Percentiles rank a stretch among this genome's conserved stretches.
Conservation (phyloP, 1,284 basidiomycete genomes). For the Stygiomarasmius scandens region DNA sequence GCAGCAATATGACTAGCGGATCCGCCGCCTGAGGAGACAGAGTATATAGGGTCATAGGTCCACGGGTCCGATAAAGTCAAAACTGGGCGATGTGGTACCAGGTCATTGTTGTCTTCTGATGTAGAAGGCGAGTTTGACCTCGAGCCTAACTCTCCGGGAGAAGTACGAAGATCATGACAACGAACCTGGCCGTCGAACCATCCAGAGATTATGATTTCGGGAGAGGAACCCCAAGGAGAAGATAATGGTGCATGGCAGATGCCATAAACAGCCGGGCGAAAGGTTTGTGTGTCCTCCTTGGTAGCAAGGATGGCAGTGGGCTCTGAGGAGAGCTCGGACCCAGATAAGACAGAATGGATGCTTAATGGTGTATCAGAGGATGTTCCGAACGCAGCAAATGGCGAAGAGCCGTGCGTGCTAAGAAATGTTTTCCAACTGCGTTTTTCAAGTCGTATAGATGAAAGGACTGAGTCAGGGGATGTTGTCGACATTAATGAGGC, state of each 20-base stretch:
- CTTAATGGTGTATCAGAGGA: constrained; percentile 60
- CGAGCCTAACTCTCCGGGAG: constrained; percentile 23
- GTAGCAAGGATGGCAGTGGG: constrained; percentile 50
- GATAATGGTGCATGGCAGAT: constrained; percentile 60
- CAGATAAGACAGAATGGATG: constrained; percentile 54
- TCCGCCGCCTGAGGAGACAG: constrained; percentile 70
- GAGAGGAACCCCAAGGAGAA: constrained; percentile 66
- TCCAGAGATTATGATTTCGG: constrained; percentile 73
- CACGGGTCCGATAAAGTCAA: constrained; percentile 65
- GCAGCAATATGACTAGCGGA: constrained; percentile 65
- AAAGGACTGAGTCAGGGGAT: constrained; percentile 26
- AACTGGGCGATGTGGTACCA: constrained; percentile 50
- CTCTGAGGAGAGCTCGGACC: constrained; percentile 38
- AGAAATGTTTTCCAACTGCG: constrained; percentile 67
- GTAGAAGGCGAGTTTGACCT: background rate
- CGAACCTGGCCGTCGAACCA: constrained; percentile 78
- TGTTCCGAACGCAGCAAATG: constrained; percentile 71
- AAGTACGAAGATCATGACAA: constrained; percentile 70
- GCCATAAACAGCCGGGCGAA: constrained; percentile 69
- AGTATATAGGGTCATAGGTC: constrained; percentile 72
- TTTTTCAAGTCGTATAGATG: constrained; percentile 44
- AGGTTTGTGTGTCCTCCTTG: constrained; percentile 27
- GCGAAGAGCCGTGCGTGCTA: constrained; percentile 46
- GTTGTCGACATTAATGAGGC: constrained; percentile 42
- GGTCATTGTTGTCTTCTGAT: background rate